Conservation (phyloP, 108 stramenopile genomes). For the Craspedostauros australis region DNA sequence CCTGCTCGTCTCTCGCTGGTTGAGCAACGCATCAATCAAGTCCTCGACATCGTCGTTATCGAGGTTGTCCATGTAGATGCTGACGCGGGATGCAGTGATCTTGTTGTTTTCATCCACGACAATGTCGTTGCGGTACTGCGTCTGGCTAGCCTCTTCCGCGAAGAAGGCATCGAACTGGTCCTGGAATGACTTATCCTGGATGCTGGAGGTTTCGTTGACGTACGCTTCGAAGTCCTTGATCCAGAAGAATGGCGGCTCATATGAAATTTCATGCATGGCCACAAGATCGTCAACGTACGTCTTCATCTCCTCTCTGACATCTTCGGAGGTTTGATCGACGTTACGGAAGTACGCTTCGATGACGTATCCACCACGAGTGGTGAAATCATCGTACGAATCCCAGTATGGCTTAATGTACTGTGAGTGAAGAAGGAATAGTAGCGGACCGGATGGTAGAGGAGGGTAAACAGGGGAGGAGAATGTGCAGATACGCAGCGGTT, state of each 20-base stretch:
- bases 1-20: constrained; percentile 2
- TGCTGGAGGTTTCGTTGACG: too few relatives aligned
- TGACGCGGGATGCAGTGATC: constrained; percentile 5
- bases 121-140: constrained; percentile 8
- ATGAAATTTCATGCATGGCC: constrained; percentile 6
- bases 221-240: constrained; percentile 17
- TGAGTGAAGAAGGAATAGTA: too few relatives aligned
- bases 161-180: constrained; percentile 20
- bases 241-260: constrained; percentile 17
- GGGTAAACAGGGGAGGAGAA: too few relatives aligned
- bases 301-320: constrained; percentile 12
- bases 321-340: constrained; percentile 13
- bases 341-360: constrained; percentile 17
- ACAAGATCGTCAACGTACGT: constrained; percentile 22
- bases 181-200: constrained; percentile 3
- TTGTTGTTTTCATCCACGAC: constrained; percentile 11
- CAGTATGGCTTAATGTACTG: neutral
- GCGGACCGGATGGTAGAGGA: too few relatives aligned
- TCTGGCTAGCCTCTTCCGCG: neutral
- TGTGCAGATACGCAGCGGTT: too few relatives aligned
- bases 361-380: constrained; percentile 1
- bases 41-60: constrained; percentile 5
- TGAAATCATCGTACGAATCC: constrained; percentile 3
- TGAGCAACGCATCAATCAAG: constrained; percentile 4
- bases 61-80: constrained; percentile 10